Base-by-base conservation (phyloP, 1,284 basidiomycete species). In the Irpex sp. region DNA sequence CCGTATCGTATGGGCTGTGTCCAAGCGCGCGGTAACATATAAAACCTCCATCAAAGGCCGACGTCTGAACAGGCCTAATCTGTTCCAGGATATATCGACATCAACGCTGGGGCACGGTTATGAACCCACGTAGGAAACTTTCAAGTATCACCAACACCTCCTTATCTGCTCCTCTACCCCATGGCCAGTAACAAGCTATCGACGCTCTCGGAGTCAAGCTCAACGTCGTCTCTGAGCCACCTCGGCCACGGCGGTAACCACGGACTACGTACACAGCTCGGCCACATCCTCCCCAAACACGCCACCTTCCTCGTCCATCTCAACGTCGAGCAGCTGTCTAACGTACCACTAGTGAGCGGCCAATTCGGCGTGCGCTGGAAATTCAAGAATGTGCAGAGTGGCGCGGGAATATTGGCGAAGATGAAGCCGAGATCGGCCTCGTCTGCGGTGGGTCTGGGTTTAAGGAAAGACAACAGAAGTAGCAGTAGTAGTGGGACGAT, bases 281-380 rank as follows among this genome's bases (percentile, higher is more conserved):
- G 79, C 51, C 80, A 85, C 62, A 76, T 88, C 44, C 74, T 86
- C 4, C 82, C 85, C 9, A 78, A 78, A 66, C 85, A 88, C 71
- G 84, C 89, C 3, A 81, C 85, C 63, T 93, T 94, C 75, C 82
- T 85, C 62, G 85, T 87, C 34, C 77, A 80, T 15, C 72, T 94
- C 56, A 79, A 80, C 38, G 82, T 94, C 52, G 90, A 93, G 73
- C 85, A 93, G 68, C 82, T 94, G 36, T 81, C 84, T 51, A 90
- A 87, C 70, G 87, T 94, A 0, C 92, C 92, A 0, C 83, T 93
- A 65, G 85, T 93, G 57, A 77, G 78, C 48, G 92, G 92, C 65
- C 82, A 91, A 69, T 94, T 94, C 71, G 85, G 81, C 13, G 83
- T 89, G 47, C 81, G 83, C 57, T 94, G 92, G 92, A 88, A 86